Base-by-base conservation (phyloP, 2,329 filamentous ascomycete genomes). In the Coniella lustricola region DNA sequence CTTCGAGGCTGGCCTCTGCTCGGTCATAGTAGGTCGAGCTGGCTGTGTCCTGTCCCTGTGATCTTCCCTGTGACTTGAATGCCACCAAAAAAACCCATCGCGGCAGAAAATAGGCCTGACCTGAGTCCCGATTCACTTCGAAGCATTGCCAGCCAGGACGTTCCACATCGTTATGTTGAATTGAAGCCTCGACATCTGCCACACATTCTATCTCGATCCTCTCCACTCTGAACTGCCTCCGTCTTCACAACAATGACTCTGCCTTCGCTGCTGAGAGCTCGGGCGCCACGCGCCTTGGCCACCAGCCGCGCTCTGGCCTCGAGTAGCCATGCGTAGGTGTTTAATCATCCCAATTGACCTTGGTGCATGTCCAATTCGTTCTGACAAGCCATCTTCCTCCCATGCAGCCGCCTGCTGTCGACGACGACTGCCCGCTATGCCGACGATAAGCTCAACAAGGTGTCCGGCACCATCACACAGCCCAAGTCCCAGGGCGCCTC, bases 401-500 rank as follows among this genome's bases (percentile, higher is more conserved):
- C 16, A 1, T 54, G 22, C 52, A 78, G 75, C 50, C 76, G 77
- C 46, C 64, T 71, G 53, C 65, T 81, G 46, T 77, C 73, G 35
- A 67, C 70, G 38, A 77, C 78, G 16, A 59, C 74, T 25, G 63
- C 72, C 57, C 67, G 71, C 54, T 70, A 57, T 55, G 56, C 67
- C 57, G 71, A 81, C 51, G 70, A 76, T 38, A 64, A 75, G 59
- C 79, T 95, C 66, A 98, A 98, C 77, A 88, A 81, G 67, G 75
- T 91, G 64, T 96, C 90, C 53, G 74, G 81, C 53, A 68, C 75
- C 64, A 91, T 98, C 72, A 98, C 93, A 21, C 90, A 97, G 71
- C 91, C 90, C 64, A 97, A 96, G 74, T 93, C 91, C 31, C 93
- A 98, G 74, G 93, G 93, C 58, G 93, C 94, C 48, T 97, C 93